Percentiles rank a stretch among this genome's conserved stretches.
Evolutionary conservation across 2,329 filamentous ascomycete genomes (phyloP).

Genomic region (Cladosporium sp.): DNA sequence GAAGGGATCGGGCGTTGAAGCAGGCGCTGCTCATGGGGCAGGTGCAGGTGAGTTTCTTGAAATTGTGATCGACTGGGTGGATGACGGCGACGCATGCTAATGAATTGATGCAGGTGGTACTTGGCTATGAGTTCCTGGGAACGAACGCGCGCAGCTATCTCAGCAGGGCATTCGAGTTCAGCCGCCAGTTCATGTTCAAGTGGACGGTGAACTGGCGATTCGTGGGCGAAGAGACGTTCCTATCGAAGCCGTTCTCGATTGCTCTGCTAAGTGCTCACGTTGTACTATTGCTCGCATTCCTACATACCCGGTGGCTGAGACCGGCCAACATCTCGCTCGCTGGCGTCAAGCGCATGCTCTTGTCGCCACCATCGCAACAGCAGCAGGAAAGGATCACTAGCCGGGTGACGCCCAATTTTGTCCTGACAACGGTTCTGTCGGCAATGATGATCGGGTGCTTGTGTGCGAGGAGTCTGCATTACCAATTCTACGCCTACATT

Average conservation of each 20-base stretch:
- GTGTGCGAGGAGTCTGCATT: conserved; percentile 85
- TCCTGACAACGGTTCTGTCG: conserved; percentile 74
- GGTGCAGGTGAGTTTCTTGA: conserved; percentile 64
- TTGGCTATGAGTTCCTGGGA: conserved; percentile 68
- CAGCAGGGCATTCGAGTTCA: conserved; percentile 83
- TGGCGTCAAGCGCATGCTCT: conserved; percentile 54
- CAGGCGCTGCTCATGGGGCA: conserved; percentile 72
- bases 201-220: conserved; percentile 99
- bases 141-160: conserved; percentile 71
- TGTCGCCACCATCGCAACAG: conserved; percentile 45
- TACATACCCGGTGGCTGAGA: conserved; percentile 68
- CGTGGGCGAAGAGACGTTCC: conserved; percentile 77
- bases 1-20: conserved; percentile 64
- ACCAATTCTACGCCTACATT: conserved; percentile 92
- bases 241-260: conserved; percentile 69
- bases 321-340: conserved; percentile 62
- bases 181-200: conserved; percentile 87
- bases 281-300: conserved; percentile 66
- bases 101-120: conserved; percentile 45
- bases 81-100: neutral
- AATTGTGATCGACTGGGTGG: neutral
- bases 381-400: conserved; percentile 60
- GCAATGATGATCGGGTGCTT: conserved; percentile 78
- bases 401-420: conserved; percentile 67
- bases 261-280: conserved; percentile 66